A percentile compares a stretch with the other conserved stretches of the same genome.
These are phyloP conservation scores for Peniophora sp. DNA, from an alignment of 1,284 basidiomycete species.

Conservation along the genomic window DNA sequence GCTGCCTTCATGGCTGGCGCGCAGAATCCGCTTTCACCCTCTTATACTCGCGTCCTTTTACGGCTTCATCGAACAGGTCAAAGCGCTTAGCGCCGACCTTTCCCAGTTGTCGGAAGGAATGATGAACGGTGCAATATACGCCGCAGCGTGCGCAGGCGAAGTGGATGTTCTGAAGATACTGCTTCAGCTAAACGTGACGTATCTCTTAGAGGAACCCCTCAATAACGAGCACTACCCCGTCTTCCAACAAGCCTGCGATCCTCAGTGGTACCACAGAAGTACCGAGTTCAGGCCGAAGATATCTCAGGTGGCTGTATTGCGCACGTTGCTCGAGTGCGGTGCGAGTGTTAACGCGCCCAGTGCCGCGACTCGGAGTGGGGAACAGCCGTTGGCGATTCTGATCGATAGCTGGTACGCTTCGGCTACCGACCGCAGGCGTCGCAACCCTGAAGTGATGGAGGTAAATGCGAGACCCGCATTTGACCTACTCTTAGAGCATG, in stretches of 20 bases:
- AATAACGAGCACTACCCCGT: not conserved
- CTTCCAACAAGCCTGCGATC: not conserved
- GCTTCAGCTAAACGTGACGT: not conserved
- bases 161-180: not conserved
- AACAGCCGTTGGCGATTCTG: not conserved
- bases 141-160: not conserved
- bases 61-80: not conserved
- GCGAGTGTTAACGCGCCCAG: not conserved
- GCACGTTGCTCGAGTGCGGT: not conserved
- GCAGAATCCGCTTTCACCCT: not conserved
- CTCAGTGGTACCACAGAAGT: not conserved
- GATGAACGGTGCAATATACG: not conserved
- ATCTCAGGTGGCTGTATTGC: too few relatives aligned
- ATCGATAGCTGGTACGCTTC: not conserved
- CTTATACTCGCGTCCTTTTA: not conserved
- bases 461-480: too few relatives aligned
- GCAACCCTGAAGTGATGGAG: too few relatives aligned
- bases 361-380: rapidly evolving
- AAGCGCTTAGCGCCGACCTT: not conserved
- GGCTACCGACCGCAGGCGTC: too few relatives aligned
- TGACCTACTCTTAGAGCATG: not conserved
- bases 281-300: not conserved
- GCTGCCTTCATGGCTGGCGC: not conserved
- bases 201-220: not conserved
- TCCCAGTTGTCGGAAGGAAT: not conserved